phyloP scores from a whole-genome alignment of 768 basidiomycete genomes.

The Boletus sp. region DNA sequence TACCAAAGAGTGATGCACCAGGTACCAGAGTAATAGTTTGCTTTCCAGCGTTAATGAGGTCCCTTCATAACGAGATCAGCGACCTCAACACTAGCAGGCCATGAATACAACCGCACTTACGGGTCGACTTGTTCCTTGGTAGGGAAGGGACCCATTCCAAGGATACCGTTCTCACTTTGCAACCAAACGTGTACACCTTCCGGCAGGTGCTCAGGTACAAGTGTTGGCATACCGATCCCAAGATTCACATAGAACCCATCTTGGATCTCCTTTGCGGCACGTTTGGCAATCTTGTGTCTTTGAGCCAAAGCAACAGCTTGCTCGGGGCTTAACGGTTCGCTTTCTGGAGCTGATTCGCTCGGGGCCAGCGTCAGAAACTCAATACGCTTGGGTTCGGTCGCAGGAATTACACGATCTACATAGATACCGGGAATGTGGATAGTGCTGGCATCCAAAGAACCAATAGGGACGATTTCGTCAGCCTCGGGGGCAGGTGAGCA shows the following conservation, averaged over 20 bases:
- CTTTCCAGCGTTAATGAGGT: constrained; percentile 93
- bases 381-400: constrained; percentile 72
- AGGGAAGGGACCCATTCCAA: constrained; percentile 90
- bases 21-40: constrained; percentile 91
- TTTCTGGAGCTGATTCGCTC: constrained; percentile 32
- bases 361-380: constrained; percentile 70
- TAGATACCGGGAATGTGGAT: constrained; percentile 85
- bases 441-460: constrained; percentile 73
- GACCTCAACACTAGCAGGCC: neutral
- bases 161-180: constrained; percentile 88
- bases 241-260: constrained; percentile 87
- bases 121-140: constrained; percentile 75
- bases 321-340: constrained; percentile 39
- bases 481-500: constrained; percentile 46
- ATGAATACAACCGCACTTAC: constrained; percentile 43
- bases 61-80: constrained; percentile 41
- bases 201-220: constrained; percentile 76
- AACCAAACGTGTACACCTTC: constrained; percentile 79
- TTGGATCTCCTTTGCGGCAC: constrained; percentile 86
- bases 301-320: constrained; percentile 51
- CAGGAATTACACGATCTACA: constrained; percentile 82
- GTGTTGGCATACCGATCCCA: constrained; percentile 89
- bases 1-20: constrained; percentile 88
- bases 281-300: constrained; percentile 74
- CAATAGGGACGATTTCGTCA: constrained; percentile 83